These are phyloP conservation scores for Alternaria atra DNA, from an alignment of 2,329 filamentous ascomycete genomes.

Conservation along the genomic window DNA sequence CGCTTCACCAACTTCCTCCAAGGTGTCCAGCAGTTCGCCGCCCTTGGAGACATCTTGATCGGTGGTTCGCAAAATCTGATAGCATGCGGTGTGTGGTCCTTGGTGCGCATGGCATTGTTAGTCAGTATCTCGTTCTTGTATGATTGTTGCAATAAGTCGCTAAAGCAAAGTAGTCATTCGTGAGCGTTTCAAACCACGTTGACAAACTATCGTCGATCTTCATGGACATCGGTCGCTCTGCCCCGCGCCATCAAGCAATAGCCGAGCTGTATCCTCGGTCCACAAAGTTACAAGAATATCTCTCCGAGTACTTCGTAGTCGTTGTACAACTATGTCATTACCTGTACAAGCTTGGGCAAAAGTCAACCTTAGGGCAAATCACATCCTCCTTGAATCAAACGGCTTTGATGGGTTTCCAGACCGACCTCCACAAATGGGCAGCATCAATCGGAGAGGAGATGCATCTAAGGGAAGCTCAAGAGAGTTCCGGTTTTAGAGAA, in stretches of 20 bases:
- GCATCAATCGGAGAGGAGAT: slow-evolving; percentile 51
- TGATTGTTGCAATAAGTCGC: slow-evolving; percentile 28
- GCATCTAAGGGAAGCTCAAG: slow-evolving; percentile 32
- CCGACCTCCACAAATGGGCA: slow-evolving; percentile 49
- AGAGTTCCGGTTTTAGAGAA: slow-evolving; percentile 37
- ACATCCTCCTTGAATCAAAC: slow-evolving; percentile 43
- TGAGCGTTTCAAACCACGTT: slow-evolving; percentile 46
- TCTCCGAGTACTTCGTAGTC: slow-evolving; percentile 55
- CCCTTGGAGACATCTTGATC: slow-evolving; percentile 54
- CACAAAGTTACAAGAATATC: slow-evolving; percentile 42
- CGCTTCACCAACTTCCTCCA: slow-evolving; percentile 55
- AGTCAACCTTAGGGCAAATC: slow-evolving; percentile 46
- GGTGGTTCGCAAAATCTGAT: slow-evolving; percentile 58
- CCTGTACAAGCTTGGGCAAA: slow-evolving; percentile 46
- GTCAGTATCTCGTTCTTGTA: slow-evolving; percentile 36
- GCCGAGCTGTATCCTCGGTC: slow-evolving; percentile 53
- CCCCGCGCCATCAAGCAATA: slow-evolving; percentile 54
- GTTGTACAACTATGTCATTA: slow-evolving; percentile 53
- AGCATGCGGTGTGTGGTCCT: slow-evolving; percentile 57
- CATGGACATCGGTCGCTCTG: slow-evolving; percentile 53
- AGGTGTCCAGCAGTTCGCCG: slow-evolving; percentile 55
- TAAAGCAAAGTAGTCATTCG: slow-evolving; percentile 35
- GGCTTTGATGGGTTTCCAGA: slow-evolving; percentile 45
- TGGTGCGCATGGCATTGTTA: slow-evolving; percentile 55
- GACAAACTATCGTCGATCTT: slow-evolving; percentile 53